Evolutionary conservation across 805 yeast species (phyloP), one percentile per base, ranked within the genome.

Genomic region (Myxozyma geophila): DNA sequence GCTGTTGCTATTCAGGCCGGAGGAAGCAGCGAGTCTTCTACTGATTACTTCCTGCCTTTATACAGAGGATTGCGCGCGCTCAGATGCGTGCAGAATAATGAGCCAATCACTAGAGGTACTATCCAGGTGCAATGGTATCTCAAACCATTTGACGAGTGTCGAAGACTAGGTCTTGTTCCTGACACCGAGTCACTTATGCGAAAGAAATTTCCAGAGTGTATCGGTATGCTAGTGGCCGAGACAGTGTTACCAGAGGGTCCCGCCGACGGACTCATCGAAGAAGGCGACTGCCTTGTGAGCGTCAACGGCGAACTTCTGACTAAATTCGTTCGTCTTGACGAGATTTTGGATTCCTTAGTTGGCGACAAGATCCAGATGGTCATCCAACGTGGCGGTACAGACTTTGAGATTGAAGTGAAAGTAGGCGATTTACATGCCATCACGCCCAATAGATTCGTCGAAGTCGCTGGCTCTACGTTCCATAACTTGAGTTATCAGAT

Each of bases 1-100:
- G 97, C 93, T 0, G 90, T 92, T 19, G 97, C 98, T 0, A 78
- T 92, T 58, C 69, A 66, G 58, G 98, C 98, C 1, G 98, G 98
- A 72, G 98, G 98, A 2, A 85, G 89, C 7, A 84, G 92, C 0
- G 95, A 89, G 69, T 92, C 97, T 0, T 90, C 97, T 0, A 92
- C 97, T 0, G 98, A 92, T 77, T 92, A 90, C 78, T 92, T 92
- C 73, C 77, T 92, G 56, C 98, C 98, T 0, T 84, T 92, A 7
- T 87, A 86, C 75, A 81, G 97, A 73, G 96, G 92, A 1, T 76
- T 85, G 65, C 83, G 98, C 67, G 97, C 97, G 0, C 81, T 92
- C 67, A 78, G 79, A 64, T 90, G 96, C 71, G 77, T 92, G 28
- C 96, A 89, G 74, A 71, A 76, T 1, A 72, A 76, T 0, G 62